phyloP scores from a whole-genome alignment of 2,329 filamentous ascomycete species.

The Xylariaceae sp. region DNA sequence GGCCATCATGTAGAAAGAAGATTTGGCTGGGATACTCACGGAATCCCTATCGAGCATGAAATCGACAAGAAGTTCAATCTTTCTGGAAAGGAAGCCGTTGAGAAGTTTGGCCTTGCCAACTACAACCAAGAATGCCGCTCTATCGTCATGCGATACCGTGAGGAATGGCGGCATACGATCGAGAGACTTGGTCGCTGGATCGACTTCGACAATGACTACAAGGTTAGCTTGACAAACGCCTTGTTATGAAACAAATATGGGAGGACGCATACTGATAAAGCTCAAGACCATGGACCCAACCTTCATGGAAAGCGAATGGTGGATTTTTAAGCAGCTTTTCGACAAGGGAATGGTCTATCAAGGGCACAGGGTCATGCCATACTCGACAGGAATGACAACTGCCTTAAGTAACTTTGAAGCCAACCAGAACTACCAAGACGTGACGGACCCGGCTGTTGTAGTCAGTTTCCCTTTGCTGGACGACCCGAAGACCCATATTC shows the following conservation, averaged over 20 bases:
- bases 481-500: conserved; percentile 66
- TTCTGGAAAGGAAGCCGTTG: conserved; percentile 79
- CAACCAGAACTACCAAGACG: conserved; percentile 90
- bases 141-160: conserved; percentile 86
- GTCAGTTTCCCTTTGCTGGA: conserved; percentile 79
- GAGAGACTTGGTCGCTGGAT: conserved; percentile 91
- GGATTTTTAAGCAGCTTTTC: conserved; percentile 91
- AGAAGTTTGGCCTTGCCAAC: conserved; percentile 75
- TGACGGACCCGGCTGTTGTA: conserved; percentile 84
- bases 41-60: conserved; percentile 91
- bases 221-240: conserved; percentile 45
- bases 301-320: conserved; percentile 97
- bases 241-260: neutral
- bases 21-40: conserved; percentile 95
- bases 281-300: conserved; percentile 79
- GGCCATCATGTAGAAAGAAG: conserved; percentile 86
- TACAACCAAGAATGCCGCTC: conserved; percentile 90
- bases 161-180: conserved; percentile 83
- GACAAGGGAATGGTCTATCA: conserved; percentile 87
- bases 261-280: conserved; percentile 17
- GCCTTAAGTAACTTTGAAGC: conserved; percentile 91
- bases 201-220: conserved; percentile 97
- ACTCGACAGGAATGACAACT: conserved; percentile 84
- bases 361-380: conserved; percentile 89
- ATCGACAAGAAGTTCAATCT: conserved; percentile 95